Percentiles rank a stretch among this genome's conserved stretches.
phyloP scores from a whole-genome alignment of 2,329 filamentous ascomycete species.

The Paecilomyces fulvus region DNA sequence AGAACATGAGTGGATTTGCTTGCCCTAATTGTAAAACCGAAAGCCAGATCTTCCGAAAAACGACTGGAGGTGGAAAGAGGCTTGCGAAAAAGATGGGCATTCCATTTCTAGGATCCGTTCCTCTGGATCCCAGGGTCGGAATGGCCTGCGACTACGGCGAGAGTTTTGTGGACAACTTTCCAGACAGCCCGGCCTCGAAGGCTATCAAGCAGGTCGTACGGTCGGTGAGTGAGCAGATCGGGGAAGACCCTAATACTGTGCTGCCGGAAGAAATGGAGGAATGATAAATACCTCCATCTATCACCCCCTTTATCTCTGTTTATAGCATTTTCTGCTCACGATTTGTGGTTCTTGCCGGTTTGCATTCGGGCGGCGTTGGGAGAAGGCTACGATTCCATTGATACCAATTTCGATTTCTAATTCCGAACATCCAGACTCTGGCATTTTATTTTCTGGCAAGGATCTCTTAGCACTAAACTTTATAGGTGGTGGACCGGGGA shows the following conservation, averaged over 20 bases:
- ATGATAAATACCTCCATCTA: slow-evolving; percentile 12
- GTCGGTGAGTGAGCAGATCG: slow-evolving; percentile 58
- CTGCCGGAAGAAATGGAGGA: slow-evolving; percentile 25
- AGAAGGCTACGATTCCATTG: not conserved
- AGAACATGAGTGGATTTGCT: slow-evolving; percentile 98
- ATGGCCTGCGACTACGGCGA: slow-evolving; percentile 97
- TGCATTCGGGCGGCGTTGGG: not conserved
- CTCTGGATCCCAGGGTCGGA: slow-evolving; percentile 84
- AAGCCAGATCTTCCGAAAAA: slow-evolving; percentile 79
- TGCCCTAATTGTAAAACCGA: slow-evolving; percentile 81
- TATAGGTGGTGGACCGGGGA: not conserved
- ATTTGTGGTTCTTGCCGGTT: not conserved
- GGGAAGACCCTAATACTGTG: slow-evolving; percentile 49
- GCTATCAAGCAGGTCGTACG: slow-evolving; percentile 76
- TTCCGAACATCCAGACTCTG: not conserved
- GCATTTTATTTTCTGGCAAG: not conserved
- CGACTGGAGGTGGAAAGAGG: slow-evolving; percentile 74
- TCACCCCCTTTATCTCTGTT: not conserved
- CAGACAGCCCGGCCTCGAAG: slow-evolving; percentile 80
- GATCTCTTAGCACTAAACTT: not conserved
- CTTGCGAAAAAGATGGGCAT: slow-evolving; percentile 81
- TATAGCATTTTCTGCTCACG: not conserved
- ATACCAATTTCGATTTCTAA: not conserved
- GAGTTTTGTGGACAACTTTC: slow-evolving; percentile 90
- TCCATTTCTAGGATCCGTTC: slow-evolving; percentile 81